Percentiles rank a stretch among this genome's conserved stretches.
phyloP scores from a whole-genome alignment of 2,329 filamentous ascomycete genomes.

The Cercospora sp. region DNA sequence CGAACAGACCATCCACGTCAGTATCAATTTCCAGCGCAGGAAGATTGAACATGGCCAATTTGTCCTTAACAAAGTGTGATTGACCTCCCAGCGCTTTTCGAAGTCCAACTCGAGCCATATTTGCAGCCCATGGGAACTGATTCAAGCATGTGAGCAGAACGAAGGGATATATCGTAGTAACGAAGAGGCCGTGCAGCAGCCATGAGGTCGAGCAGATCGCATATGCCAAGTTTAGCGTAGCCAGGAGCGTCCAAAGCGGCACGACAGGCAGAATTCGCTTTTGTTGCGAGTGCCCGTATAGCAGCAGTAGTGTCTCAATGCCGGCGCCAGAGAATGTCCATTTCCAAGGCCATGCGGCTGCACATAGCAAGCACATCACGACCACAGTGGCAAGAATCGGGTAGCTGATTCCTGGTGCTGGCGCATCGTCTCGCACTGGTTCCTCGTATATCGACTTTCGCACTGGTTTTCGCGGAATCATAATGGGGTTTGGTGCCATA shows the following conservation, averaged over 20 bases:
- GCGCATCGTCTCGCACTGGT: constrained; percentile 6
- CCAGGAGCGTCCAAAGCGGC: constrained; percentile 51
- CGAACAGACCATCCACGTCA: constrained; percentile 54
- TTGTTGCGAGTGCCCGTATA: constrained; percentile 30
- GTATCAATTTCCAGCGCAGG: constrained; percentile 58
- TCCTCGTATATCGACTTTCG: constrained; percentile 13
- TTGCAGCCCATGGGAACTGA: constrained; percentile 47
- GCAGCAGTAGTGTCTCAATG: constrained; percentile 30
- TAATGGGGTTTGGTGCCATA: constrained; percentile 25
- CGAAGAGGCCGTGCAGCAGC: constrained; percentile 51
- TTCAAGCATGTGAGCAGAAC: constrained; percentile 48
- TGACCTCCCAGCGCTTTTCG: constrained; percentile 43
- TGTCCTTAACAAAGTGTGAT: constrained; percentile 54
- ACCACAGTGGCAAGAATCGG: constrained; percentile 19
- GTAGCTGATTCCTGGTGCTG: constrained; percentile 8
- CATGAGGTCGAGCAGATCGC: constrained; percentile 53
- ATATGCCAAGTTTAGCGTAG: constrained; percentile 50
- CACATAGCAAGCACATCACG: constrained; percentile 21
- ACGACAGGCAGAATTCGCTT: constrained; percentile 47
- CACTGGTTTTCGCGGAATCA: constrained; percentile 24
- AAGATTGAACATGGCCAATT: constrained; percentile 51
- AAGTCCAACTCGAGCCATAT: constrained; percentile 41
- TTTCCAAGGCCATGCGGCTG: constrained; percentile 28
- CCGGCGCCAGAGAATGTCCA: constrained; percentile 35
- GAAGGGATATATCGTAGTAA: constrained; percentile 44